Base-by-base conservation (phyloP, 2,329 filamentous ascomycete species). In the Fusarium sp. region DNA sequence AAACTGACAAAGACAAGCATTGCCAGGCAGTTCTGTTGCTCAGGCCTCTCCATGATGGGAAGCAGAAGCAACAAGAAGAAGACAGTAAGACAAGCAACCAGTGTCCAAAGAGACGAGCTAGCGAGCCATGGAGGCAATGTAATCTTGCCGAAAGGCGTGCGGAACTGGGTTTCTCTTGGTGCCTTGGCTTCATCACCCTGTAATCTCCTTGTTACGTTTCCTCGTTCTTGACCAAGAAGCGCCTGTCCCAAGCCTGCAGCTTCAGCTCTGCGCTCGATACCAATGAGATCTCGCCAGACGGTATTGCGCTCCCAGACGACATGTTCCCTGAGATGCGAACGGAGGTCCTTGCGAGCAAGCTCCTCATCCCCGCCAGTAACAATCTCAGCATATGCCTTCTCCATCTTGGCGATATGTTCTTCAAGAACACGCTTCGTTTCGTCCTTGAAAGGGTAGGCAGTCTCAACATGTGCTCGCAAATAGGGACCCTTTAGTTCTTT, bases 301-400 rank as follows among this genome's bases (percentile, higher is more conserved):
- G 96, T 99, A 79, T 99, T 99, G 62, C 96, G 89, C 81, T 99
- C 97, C 97, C 96, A 99, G 1, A 98, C 95, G 23, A 99, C 95
- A 80, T 99, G 96, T 82, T 99, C 97, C 62, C 96, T 88, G 30
- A 99, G 87, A 78, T 99, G 95, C 33, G 97, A 89, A 58, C 96
- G 89, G 62, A 99, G 85, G 78, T 98, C 96, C 73, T 93, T 91
- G 76, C 91, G 93, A 7, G 96, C 95, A 15, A 92, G 83, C 9
- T 88, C 85, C 6, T 92, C 82, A 77, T 99, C 93, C 33, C 94
- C 94, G 44, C 91, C 89, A 1, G 94, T 97, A 59, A 97, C 92
- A 20, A 98, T 85, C 30, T 92, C 88, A 3, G 94, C 90, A 78
- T 98, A 99, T 2, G 91, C 88, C 52, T 88, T 82, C 80, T 98